These are phyloP conservation scores for Tetratostichococcus sp. DNA, from an alignment of 139 green algal genomes.

Conservation along the genomic window DNA sequence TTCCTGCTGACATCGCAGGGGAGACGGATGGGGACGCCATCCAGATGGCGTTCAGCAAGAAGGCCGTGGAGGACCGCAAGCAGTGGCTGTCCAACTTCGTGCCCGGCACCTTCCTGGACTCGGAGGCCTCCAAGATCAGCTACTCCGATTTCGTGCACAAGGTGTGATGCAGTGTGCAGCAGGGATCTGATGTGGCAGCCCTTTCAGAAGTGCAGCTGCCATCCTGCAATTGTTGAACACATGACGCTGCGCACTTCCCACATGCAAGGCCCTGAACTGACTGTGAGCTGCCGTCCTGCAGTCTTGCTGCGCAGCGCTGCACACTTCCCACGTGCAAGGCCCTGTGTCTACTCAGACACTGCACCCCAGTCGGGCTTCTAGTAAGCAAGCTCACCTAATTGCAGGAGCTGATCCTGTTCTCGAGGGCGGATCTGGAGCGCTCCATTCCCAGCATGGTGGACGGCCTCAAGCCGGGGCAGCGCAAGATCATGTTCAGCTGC, in stretches of 20 bases:
- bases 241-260: no score
- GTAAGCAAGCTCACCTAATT: no score
- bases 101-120: slow-evolving; percentile 93
- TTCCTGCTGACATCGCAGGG: slow-evolving; percentile 39
- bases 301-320: no score
- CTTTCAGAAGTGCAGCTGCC: no score
- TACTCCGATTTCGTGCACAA: slow-evolving; percentile 97
- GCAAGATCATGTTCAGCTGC: slow-evolving; percentile 96
- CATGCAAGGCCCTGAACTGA: no score
- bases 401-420: slow-evolving; percentile 93
- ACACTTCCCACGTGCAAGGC: no score
- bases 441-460: slow-evolving; percentile 96
- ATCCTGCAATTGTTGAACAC: no score
- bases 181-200: no score
- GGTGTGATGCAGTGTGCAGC: slow-evolving; percentile 21
- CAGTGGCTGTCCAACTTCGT: slow-evolving; percentile 79
- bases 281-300: no score
- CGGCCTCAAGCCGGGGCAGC: slow-evolving; percentile 96
- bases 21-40: slow-evolving; percentile 75
- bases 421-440: slow-evolving; percentile 85
- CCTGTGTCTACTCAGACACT: no score
- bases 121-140: slow-evolving; percentile 65
- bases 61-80: slow-evolving; percentile 97
- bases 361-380: no score
- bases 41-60: slow-evolving; percentile 98